A percentile compares a stretch with the other conserved stretches of the same genome.
These are phyloP conservation scores for Trichoderma sp. DNA, from an alignment of 2,329 filamentous ascomycete species.

Conservation along the genomic window DNA sequence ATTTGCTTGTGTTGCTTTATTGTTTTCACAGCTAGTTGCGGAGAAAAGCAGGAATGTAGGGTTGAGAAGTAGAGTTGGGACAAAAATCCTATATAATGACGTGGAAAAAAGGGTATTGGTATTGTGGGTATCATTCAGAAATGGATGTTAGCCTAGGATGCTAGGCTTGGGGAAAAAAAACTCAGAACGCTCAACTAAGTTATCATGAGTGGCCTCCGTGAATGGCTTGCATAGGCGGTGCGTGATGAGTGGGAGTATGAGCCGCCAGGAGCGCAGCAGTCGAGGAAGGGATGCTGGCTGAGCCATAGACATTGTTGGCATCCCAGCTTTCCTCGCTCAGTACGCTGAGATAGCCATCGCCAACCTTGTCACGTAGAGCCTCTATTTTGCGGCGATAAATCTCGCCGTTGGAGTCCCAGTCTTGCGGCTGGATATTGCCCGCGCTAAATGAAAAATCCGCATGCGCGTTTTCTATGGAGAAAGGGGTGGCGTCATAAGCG, in stretches of 20 bases:
- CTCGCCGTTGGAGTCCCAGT: constrained; percentile 73
- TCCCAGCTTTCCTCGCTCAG: constrained; percentile 78
- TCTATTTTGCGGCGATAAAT: constrained; percentile 88
- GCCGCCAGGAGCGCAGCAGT: constrained; percentile 39
- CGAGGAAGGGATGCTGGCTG: constrained; percentile 35
- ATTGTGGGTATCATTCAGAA: constrained; percentile 39
- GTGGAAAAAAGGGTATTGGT: constrained; percentile 29
- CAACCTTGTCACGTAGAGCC: constrained; percentile 80
- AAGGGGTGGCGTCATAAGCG: constrained; percentile 35
- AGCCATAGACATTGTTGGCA: constrained; percentile 38
- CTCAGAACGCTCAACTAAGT: constrained; percentile 8
- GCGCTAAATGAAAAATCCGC: background rate
- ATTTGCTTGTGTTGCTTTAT: background rate
- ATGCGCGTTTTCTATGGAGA: constrained; percentile 16
- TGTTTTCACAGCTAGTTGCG: constrained; percentile 11
- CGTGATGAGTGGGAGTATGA: constrained; percentile 39
- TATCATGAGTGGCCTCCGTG: constrained; percentile 57
- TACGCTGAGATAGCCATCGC: constrained; percentile 83
- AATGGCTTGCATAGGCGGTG: constrained; percentile 51
- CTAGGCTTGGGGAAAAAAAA: background rate
- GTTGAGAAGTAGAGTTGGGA: background rate
- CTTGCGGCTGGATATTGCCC: constrained; percentile 40
- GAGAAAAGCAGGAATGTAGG: constrained; percentile 26
- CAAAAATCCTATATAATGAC: background rate
- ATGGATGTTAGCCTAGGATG: constrained; percentile 28